Evolutionary conservation across 2,329 filamentous ascomycete genomes (phyloP).

Genomic region (Venturia nashicola): DNA sequence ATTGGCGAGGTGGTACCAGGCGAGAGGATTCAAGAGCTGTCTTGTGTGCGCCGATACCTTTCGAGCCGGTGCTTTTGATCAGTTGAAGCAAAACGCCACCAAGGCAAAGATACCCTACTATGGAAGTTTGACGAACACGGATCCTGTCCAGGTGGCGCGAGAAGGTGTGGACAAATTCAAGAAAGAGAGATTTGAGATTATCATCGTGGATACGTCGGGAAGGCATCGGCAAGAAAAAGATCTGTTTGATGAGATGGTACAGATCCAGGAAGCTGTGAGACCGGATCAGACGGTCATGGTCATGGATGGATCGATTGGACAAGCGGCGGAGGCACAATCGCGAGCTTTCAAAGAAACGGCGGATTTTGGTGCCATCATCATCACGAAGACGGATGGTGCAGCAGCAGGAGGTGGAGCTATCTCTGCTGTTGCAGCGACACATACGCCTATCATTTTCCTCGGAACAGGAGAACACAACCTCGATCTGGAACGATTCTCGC

Average conservation of each 20-base stretch:
- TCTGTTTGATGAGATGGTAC: conserved; percentile 93
- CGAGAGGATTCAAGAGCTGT: conserved; percentile 81
- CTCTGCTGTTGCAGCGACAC: conserved; percentile 89
- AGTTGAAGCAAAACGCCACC: conserved; percentile 96
- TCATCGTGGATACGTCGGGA: conserved; percentile 95
- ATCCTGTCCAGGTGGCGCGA: conserved; percentile 83
- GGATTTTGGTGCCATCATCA: conserved; percentile 96
- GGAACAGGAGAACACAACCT: conserved; percentile 97
- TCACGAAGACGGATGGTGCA: conserved; percentile 96
- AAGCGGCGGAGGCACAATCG: conserved; percentile 87
- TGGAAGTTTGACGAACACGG: conserved; percentile 89
- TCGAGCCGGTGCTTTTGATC: conserved; percentile 94
- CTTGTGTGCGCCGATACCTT: conserved; percentile 97
- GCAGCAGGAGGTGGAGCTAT: conserved; percentile 94
- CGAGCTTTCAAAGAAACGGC: conserved; percentile 96
- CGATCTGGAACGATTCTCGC: conserved; percentile 84
- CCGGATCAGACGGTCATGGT: conserved; percentile 99
- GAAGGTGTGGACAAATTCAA: conserved; percentile 98
- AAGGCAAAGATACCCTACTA: conserved; percentile 99
- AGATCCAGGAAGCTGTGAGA: conserved; percentile 81
- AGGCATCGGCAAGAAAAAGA: conserved; percentile 90
- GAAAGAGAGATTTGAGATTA: conserved; percentile 95
- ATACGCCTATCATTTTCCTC: conserved; percentile 95
- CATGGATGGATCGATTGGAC: conserved; percentile 89
- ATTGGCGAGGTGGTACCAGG: conserved; percentile 87